A percentile compares a stretch with the other conserved stretches of the same genome.
These are phyloP conservation scores for Eutrema salsugineum DNA, from an alignment of 441 rosid genomes.

Conservation along the genomic window DNA sequence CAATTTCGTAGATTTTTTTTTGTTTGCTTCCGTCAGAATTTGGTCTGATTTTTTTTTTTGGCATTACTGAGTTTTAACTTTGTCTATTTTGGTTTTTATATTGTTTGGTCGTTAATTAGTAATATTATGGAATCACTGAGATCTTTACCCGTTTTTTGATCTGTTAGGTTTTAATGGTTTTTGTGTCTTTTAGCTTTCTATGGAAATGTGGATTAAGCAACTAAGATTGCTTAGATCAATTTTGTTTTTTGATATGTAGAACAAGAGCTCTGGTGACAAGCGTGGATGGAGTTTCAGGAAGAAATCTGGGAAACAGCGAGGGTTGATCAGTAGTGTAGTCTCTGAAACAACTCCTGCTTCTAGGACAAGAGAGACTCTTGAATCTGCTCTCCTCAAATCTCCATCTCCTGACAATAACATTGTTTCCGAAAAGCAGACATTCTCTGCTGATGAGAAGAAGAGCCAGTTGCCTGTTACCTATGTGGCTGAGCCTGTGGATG, in stretches of 20 bases:
- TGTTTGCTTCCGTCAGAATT: not conserved
- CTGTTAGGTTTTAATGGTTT: not conserved
- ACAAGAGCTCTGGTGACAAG: constrained; percentile 53
- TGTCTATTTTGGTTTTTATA: not conserved
- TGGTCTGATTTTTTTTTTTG: constrained; percentile 17
- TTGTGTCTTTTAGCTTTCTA: not conserved
- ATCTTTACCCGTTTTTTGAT: not conserved
- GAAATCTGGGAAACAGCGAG: constrained; percentile 71
- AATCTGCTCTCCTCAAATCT: constrained; percentile 47
- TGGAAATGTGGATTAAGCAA: not conserved
- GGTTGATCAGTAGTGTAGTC: constrained; percentile 53
- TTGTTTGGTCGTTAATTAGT: not conserved
- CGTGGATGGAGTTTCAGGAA: constrained; percentile 89
- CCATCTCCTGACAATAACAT: constrained; percentile 37
- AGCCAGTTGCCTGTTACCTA: constrained; percentile 24
- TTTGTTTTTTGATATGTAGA: constrained; percentile 40
- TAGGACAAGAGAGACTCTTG: constrained; percentile 52
- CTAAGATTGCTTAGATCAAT: not conserved
- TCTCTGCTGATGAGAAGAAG: constrained; percentile 47
- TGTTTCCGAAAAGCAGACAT: constrained; percentile 40
- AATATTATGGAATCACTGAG: not conserved
- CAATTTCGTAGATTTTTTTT: not conserved
- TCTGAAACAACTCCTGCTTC: constrained; percentile 48
- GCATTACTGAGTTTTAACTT: not conserved
- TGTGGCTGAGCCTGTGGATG: constrained; percentile 16